Percentiles rank a stretch among this genome's conserved stretches.
phyloP scores from a whole-genome alignment of 257 asterid species.

The Linderniella brevidens region DNA sequence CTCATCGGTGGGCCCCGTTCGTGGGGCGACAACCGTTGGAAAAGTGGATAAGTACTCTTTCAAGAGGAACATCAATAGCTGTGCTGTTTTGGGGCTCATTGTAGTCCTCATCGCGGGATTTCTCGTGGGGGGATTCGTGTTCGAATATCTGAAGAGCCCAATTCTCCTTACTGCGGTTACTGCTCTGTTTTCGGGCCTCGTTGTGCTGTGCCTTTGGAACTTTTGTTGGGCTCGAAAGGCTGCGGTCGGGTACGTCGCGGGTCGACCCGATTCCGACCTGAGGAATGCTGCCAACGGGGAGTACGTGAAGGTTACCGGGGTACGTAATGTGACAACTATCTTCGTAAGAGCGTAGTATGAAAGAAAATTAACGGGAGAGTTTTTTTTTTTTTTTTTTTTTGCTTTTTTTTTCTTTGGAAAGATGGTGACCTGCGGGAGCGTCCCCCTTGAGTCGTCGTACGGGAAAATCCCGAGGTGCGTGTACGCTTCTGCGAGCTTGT shows the following conservation, averaged over 20 bases:
- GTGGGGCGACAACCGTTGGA: slow-evolving; percentile 39
- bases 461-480: slow-evolving; percentile 59
- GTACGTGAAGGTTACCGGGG: slow-evolving; percentile 48
- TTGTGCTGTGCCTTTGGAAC: slow-evolving; percentile 41
- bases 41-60: slow-evolving; percentile 44
- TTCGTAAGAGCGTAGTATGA: background rate
- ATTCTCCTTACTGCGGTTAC: slow-evolving; percentile 42
- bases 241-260: slow-evolving; percentile 30
- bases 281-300: slow-evolving; percentile 40
- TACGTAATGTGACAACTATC: slow-evolving; percentile 8
- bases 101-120: slow-evolving; percentile 53
- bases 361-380: background rate
- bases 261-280: slow-evolving; percentile 32
- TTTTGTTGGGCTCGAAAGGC: slow-evolving; percentile 50
- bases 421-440: slow-evolving; percentile 69
- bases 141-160: slow-evolving; percentile 43
- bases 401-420: slow-evolving; percentile 11
- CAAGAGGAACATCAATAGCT: slow-evolving; percentile 40
- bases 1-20: slow-evolving; percentile 29
- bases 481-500: slow-evolving; percentile 50
- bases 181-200: slow-evolving; percentile 42
- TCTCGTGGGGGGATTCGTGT: slow-evolving; percentile 56
- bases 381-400: no score
- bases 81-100: slow-evolving; percentile 41
- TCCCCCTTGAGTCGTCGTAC: slow-evolving; percentile 62